Evolutionary conservation across 208 protist genomes (phyloP).

Genomic region (Acanthamoeba healyi): DNA sequence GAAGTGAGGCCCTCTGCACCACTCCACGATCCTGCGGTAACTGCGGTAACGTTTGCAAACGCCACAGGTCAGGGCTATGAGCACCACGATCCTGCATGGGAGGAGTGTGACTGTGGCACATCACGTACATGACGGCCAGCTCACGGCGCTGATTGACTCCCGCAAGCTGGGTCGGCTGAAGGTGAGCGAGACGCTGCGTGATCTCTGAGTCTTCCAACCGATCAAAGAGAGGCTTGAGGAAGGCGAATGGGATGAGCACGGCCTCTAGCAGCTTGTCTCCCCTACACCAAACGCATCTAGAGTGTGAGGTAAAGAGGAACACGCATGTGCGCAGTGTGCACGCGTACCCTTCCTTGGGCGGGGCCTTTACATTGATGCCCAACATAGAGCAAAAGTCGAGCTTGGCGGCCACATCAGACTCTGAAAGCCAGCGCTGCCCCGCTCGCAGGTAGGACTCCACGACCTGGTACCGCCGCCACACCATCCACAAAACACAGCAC

Average conservation of each 20-base stretch:
- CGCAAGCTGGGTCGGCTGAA: background rate
- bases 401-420: constrained; percentile 41
- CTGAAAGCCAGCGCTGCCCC: background rate
- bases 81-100: background rate
- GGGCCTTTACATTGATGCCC: constrained; percentile 5
- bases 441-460: background rate
- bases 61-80: background rate
- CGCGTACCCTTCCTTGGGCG: constrained; percentile 39
- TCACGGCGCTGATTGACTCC: background rate
- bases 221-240: constrained; percentile 54
- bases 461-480: background rate
- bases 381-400: constrained; percentile 31
- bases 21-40: constrained; percentile 45
- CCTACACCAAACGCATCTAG: background rate
- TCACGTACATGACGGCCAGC: background rate
- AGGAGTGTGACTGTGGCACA: no score
- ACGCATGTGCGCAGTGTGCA: background rate
- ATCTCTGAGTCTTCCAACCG: background rate
- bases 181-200: background rate
- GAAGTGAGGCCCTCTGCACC: constrained; percentile 14
- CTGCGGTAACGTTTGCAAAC: background rate
- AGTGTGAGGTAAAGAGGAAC: background rate
- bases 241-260: constrained; percentile 21
- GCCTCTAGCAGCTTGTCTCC: background rate
- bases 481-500: background rate